Conservation (phyloP, 495 filamentous ascomycete species). For the Cercophora sp. region DNA sequence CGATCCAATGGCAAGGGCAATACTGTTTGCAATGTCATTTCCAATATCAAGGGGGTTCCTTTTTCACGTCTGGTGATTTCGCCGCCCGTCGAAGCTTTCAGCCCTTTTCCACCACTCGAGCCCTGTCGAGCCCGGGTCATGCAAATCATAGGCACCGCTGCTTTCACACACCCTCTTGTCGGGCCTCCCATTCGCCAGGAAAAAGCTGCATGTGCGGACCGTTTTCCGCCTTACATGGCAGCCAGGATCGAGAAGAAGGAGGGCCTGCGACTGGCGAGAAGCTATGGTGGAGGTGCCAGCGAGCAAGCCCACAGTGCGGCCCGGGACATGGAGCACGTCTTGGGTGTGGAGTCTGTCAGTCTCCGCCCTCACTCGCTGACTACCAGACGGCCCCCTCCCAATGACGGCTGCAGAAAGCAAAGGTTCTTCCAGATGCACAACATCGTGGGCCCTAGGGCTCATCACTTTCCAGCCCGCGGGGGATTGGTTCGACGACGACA, state of each 20-base stretch:
- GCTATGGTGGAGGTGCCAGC: too few species aligned
- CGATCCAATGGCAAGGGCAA: slow-evolving; percentile 15
- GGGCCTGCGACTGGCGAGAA: slow-evolving; percentile 16
- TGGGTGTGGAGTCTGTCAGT: not conserved
- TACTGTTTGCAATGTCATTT: too few species aligned
- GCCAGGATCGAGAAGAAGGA: slow-evolving; percentile 28
- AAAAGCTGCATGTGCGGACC: slow-evolving; percentile 37
- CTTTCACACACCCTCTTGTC: slow-evolving; percentile 19
- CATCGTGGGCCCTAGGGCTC: slow-evolving; percentile 4
- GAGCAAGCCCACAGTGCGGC: slow-evolving; percentile 10
- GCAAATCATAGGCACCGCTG: slow-evolving; percentile 35
- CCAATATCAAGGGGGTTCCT: too few species aligned
- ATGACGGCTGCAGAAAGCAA: slow-evolving; percentile 12
- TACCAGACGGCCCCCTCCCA: not conserved
- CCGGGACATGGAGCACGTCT: not conserved
- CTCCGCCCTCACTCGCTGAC: not conserved
- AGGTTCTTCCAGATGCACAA: slow-evolving; percentile 11
- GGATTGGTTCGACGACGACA: not conserved
- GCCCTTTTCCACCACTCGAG: slow-evolving; percentile 11
- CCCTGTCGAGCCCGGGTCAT: slow-evolving; percentile 27
- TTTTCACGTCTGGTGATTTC: not conserved
- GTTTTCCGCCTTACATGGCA: slow-evolving; percentile 41
- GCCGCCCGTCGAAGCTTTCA: slow-evolving; percentile 5
- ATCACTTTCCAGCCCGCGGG: not conserved
- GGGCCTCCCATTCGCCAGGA: slow-evolving; percentile 29